Evolutionary conservation across 371 early-diverging fungal genomes (phyloP), one percentile per base, ranked within the genome.

Genomic region (Mortierella sp.): DNA sequence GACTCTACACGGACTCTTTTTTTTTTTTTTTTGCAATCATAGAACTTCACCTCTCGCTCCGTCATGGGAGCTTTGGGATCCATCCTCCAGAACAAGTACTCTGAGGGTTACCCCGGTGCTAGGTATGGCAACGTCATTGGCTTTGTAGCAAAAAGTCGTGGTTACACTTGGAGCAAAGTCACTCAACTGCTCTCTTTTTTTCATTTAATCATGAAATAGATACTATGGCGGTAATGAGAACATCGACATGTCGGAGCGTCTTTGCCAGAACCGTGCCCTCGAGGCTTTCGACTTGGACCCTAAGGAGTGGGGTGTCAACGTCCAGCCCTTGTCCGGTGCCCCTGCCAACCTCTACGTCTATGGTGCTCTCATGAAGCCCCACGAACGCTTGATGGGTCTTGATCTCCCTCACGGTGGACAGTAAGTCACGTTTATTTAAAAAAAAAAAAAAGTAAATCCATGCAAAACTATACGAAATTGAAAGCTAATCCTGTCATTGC

Each of bases 161-260:
- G 14, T 51, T n/a, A n/a, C 51, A 16, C 16, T 6, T 14, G 18
- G 6, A 51, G 6, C 5, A 18, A 51, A 51, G 28, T 65, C 43
- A 71, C 57, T 39, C 49, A 63, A n/a, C 52, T 49, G 24, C 26
- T 2, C 1, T 62, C 18, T 43, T 35, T 30, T 3, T 8, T 64
- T 28, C 47, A 16, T 10, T 30, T 55, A 5, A 24, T 30, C 39
- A 5, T 68, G 16, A 30, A 16, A 45, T 70, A 89, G 96, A 84
- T 99, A 99, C 91, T 99, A 99, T 86, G 99, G 99, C 75, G 99
- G 99, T 71, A 99, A 99, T 85, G 97, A 98, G 86, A 96, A 91
- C 84, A 99, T 99, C 77, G 99, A 99, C 87, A 88, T 88, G 89
- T 96, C 99, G 32, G 99, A 99, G 87, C 83, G 72, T 62, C 89